Evolutionary conservation across 164 flowering plant genomes (phyloP), one percentile per base, ranked within the genome.

Genomic region (Liriodendron chinense): DNA sequence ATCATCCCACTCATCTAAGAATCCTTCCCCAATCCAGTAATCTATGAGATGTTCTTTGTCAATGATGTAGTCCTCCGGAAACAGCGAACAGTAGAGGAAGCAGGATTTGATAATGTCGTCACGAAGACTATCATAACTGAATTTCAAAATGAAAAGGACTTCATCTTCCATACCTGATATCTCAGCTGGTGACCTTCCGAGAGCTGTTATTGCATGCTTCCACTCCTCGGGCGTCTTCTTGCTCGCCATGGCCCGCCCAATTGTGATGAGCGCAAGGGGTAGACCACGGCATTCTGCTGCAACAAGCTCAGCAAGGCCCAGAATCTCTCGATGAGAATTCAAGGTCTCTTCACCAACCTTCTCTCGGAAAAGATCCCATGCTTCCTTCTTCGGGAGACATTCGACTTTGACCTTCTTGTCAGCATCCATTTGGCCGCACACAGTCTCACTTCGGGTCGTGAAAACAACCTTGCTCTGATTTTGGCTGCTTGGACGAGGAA

Each of bases 11-110:
- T 56, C 70, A 48, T 76, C 78, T 8, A 76, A 3, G 14, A 62
- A 76, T 7, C 78, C 78, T 47, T 71, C 78, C 48, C 78, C 78
- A 47, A 76, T 71, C 59, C 69, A 76, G 18, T 18, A 63, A 22
- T 76, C 64, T 18, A 76, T 24, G 2, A 76, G 69, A n/a, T 49
- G 49, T 63, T 62, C 57, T 61, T 62, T 65, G 25, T 20, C 14
- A 10, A 76, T 76, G 24, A 26, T 6, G 9, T 61, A 65, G 24
- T 71, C 78, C 49, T 76, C 74, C 2, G 78, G 74, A 66, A 62
- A 76, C 49, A 76, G 7, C 26, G 69, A 62, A 49, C 74, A 76
- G 21, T 70, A 70, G 48, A 76, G 49, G 63, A 70, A 70, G 53
- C 75, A 73, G 7, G 61, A 53, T 68, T 49, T 73, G 9, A 48